Percentiles rank a stretch among this genome's conserved stretches.
phyloP scores from a whole-genome alignment of 371 early-diverging fungal species.

The Apophysomyces trapeziformis region DNA sequence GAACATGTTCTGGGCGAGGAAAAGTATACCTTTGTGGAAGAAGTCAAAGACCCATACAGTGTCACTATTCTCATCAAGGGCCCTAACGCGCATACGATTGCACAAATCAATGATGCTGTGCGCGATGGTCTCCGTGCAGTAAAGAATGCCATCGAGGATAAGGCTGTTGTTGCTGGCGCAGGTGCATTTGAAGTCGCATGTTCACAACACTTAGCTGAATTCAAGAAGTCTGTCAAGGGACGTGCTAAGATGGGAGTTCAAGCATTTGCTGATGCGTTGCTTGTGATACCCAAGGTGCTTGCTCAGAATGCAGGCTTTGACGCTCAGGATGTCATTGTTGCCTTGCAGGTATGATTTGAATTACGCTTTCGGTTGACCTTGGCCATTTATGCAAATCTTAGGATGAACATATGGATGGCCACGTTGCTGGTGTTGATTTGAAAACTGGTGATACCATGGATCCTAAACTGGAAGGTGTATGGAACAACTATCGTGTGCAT shows the following conservation, averaged over 20 bases:
- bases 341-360: slow-evolving; percentile 63
- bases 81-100: slow-evolving; percentile 94
- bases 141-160: slow-evolving; percentile 96
- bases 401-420: slow-evolving; percentile 92
- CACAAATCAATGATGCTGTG: slow-evolving; percentile 97
- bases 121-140: slow-evolving; percentile 98
- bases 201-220: slow-evolving; percentile 81
- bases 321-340: slow-evolving; percentile 95
- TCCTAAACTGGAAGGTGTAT: slow-evolving; percentile 92
- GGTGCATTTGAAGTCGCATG: slow-evolving; percentile 96
- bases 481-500: slow-evolving; percentile 98
- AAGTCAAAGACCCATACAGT: slow-evolving; percentile 91
- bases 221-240: slow-evolving; percentile 91
- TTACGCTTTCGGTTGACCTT: not conserved
- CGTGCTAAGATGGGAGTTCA: slow-evolving; percentile 95
- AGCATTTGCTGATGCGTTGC: slow-evolving; percentile 96
- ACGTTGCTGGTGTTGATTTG: slow-evolving; percentile 93
- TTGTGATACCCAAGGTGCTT: slow-evolving; percentile 96
- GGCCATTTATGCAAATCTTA: slow-evolving; percentile 16
- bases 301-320: slow-evolving; percentile 97
- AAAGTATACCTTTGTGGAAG: slow-evolving; percentile 99
- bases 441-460: slow-evolving; percentile 95
- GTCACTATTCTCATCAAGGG: slow-evolving; percentile 98
- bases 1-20: slow-evolving; percentile 99
- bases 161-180: slow-evolving; percentile 93